phyloP scores from a whole-genome alignment of 192 early-diverging fungal genomes.

The Coemansia sp. region DNA sequence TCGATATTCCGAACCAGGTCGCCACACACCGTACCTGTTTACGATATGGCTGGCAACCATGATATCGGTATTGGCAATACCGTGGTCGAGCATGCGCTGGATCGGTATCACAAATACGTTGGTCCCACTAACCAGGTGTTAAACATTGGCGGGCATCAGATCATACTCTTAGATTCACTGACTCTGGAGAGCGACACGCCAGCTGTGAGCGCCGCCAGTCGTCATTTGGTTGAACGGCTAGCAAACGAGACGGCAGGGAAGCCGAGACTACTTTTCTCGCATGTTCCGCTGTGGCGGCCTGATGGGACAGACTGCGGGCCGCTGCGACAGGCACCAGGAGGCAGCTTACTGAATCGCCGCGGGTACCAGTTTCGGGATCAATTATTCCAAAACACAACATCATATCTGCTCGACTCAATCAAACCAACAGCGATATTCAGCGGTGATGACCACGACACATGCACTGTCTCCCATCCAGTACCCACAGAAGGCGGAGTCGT shows the following conservation, averaged over 20 bases:
- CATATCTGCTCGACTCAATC: conserved; percentile 62
- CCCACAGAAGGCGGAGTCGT: background rate
- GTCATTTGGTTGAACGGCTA: conserved; percentile 22
- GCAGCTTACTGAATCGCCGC: conserved; percentile 59
- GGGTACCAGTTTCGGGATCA: conserved; percentile 94
- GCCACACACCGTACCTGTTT: conserved; percentile 31
- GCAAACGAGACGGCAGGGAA: background rate
- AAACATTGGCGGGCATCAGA: conserved; percentile 61
- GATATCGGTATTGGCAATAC: conserved; percentile 86
- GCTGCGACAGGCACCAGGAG: conserved; percentile 54
- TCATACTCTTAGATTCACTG: conserved; percentile 81
- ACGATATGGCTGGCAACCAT: conserved; percentile 88
- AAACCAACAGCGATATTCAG: conserved; percentile 77
- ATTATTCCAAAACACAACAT: conserved; percentile 62
- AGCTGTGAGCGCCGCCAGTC: conserved; percentile 12
- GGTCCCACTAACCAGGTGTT: conserved; percentile 65
- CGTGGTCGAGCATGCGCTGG: conserved; percentile 44
- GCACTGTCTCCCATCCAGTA: conserved; percentile 62
- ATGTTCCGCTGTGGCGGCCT: conserved; percentile 84
- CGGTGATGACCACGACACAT: conserved; percentile 96
- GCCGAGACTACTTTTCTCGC: conserved; percentile 75
- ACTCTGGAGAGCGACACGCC: conserved; percentile 59
- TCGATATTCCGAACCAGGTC: conserved; percentile 58
- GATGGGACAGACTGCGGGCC: conserved; percentile 72
- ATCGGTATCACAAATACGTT: conserved; percentile 58